phyloP scores from a whole-genome alignment of 345 rosid genomes.

The Citrus reticulata region DNA sequence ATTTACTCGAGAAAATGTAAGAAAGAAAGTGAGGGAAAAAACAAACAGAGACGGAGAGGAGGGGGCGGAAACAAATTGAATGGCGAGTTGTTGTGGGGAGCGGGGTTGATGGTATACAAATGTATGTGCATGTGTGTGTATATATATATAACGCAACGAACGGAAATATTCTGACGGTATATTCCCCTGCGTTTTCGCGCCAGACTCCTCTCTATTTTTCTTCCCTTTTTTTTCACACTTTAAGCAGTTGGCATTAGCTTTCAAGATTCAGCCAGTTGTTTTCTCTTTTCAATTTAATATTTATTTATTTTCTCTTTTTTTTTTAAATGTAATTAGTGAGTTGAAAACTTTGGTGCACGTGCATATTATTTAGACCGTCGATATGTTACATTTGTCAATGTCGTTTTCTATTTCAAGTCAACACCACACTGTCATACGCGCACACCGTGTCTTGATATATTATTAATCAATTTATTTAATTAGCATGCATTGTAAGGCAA shows the following conservation, averaged over 20 bases:
- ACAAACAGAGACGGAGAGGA: not conserved
- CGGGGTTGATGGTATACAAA: too few species aligned
- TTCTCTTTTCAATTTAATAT: not conserved
- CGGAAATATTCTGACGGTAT: conserved; percentile 5
- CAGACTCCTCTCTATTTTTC: too few species aligned
- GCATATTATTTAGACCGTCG: not conserved
- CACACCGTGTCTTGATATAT: not conserved
- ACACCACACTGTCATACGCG: not conserved
- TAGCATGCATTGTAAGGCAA: too few species aligned
- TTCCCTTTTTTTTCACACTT: not conserved
- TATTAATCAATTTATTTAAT: too few species aligned
- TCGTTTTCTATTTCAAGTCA: not conserved
- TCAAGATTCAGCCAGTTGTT: not conserved
- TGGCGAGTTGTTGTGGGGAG: not conserved
- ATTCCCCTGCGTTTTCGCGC: conserved; percentile 5
- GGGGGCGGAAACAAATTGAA: too few species aligned
- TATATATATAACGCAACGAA: too few species aligned
- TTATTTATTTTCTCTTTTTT: too few species aligned
- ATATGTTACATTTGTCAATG: not conserved
- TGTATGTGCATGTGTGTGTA: too few species aligned
- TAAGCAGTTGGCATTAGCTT: too few species aligned
- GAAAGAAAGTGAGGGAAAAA: not conserved
- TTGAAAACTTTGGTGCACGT: not conserved
- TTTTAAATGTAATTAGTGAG: not conserved
- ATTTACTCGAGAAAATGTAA: not conserved